phyloP scores from a whole-genome alignment of 2,329 filamentous ascomycete species.

The Beauveria varroae region DNA sequence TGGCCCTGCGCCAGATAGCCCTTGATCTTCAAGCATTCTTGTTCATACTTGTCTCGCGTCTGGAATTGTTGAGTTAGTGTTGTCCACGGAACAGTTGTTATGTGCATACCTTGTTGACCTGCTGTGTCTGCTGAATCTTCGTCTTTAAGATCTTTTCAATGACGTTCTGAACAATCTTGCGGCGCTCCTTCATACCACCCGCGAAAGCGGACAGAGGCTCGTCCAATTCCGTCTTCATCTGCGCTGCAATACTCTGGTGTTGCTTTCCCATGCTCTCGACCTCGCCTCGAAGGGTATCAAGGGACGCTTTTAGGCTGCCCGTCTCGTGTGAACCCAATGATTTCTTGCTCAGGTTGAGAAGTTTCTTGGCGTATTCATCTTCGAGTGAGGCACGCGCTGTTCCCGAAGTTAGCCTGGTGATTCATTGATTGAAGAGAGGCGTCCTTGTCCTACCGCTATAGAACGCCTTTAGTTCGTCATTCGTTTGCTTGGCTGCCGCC shows the following conservation, averaged over 20 bases:
- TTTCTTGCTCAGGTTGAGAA: constrained; percentile 80
- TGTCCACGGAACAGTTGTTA: not conserved
- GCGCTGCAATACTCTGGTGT: constrained; percentile 78
- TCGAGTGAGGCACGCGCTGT: constrained; percentile 84
- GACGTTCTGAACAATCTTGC: constrained; percentile 91
- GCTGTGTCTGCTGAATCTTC: constrained; percentile 84
- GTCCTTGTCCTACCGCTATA: constrained; percentile 58
- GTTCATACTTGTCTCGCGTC: constrained; percentile 90
- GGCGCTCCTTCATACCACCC: constrained; percentile 89
- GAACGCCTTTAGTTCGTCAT: constrained; percentile 87
- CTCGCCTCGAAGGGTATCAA: constrained; percentile 83
- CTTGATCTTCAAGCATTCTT: constrained; percentile 97
- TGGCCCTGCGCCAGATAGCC: constrained; percentile 96
- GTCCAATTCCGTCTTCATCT: constrained; percentile 95
- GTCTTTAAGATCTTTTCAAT: constrained; percentile 91
- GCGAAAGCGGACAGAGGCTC: constrained; percentile 88
- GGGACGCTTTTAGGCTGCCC: constrained; percentile 72
- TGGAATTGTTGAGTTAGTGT: constrained; percentile 26
- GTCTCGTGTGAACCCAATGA: constrained; percentile 80
- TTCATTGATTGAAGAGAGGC: no score
- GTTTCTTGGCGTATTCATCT: constrained; percentile 90
- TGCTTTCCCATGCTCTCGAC: constrained; percentile 91
- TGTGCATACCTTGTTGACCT: constrained; percentile 74
- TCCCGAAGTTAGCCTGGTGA: not conserved
- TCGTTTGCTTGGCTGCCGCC: constrained; percentile 88